phyloP scores from a whole-genome alignment of 2,329 filamentous ascomycete genomes.

The Kalaharituber pfeilii region DNA sequence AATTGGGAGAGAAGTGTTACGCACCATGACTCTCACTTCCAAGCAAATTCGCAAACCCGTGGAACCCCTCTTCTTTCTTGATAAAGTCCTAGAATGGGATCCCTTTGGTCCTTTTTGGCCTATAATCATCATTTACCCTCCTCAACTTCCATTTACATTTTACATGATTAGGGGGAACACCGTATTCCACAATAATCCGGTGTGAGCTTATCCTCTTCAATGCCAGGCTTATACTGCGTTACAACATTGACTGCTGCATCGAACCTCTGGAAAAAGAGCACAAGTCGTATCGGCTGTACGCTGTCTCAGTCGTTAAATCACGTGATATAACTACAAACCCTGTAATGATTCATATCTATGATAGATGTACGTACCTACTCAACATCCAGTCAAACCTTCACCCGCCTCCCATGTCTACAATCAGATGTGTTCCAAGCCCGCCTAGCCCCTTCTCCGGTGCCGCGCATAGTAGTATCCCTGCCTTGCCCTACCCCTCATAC shows the following conservation, averaged over 20 bases:
- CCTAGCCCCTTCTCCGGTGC: conserved; percentile 65
- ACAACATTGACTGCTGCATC: conserved; percentile 51
- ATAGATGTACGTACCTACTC: conserved; percentile 66
- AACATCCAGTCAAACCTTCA: conserved; percentile 87
- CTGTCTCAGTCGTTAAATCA: too few species aligned
- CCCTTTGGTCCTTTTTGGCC: conserved; percentile 30
- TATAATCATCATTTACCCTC: too few species aligned
- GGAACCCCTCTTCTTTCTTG: conserved; percentile 49
- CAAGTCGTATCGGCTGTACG: too few species aligned
- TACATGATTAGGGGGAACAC: too few species aligned
- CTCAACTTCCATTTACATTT: too few species aligned
- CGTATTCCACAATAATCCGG: conserved; percentile 85
- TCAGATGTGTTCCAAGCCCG: conserved; percentile 83
- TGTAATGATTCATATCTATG: too few species aligned
- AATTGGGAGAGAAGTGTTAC: too few species aligned
- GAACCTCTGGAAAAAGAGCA: too few species aligned
- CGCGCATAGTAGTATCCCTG: conserved; percentile 68
- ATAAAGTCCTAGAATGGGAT: conserved; percentile 65
- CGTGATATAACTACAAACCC: too few species aligned
- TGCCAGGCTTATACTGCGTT: conserved; percentile 53
- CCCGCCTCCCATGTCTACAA: conserved; percentile 69
- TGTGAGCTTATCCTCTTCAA: conserved; percentile 48
- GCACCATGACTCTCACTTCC: conserved; percentile 36
- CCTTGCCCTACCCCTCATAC: conserved; percentile 34
- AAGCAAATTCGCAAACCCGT: conserved; percentile 74